Percentiles rank a stretch among this genome's conserved stretches.
Conservation (phyloP, 1,284 basidiomycete species). For the Schizopora paradoxa region DNA sequence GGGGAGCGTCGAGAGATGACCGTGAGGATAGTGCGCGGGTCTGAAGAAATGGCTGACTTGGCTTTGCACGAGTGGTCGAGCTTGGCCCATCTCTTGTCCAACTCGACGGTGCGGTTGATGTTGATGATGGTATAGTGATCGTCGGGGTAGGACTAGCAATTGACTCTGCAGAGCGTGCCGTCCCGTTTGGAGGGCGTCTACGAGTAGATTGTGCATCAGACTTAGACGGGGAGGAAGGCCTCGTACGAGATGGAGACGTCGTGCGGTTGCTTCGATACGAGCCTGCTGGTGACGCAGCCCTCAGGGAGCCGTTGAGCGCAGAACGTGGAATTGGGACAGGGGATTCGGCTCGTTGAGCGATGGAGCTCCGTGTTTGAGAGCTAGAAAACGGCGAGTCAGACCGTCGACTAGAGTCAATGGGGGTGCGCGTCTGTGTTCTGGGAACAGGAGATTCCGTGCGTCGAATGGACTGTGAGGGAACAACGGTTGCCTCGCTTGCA, state of each 20-base stretch:
- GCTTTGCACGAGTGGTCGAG: conserved; percentile 12
- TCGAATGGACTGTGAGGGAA: too few species aligned
- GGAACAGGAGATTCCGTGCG: conserved; percentile 7
- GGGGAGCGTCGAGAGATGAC: conserved; percentile 25
- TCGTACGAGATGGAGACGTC: conserved; percentile 8
- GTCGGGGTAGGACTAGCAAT: conserved; percentile 5
- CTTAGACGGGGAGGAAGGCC: conserved; percentile 14
- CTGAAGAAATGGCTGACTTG: conserved; percentile 9
- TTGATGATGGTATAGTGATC: conserved; percentile 3
- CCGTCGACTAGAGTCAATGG: conserved; percentile 6
- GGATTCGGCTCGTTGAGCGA: not conserved
- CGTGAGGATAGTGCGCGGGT: conserved; percentile 15
- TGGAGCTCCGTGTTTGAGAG: too few species aligned
- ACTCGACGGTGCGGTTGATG: conserved; percentile 4
- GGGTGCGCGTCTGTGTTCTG: conserved; percentile 5
- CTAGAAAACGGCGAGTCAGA: too few species aligned
- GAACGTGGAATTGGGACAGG: not conserved
- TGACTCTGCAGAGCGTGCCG: conserved; percentile 8
- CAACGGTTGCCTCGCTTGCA: too few species aligned
- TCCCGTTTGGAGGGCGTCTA: conserved; percentile 8
- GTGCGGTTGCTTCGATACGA: conserved; percentile 7
- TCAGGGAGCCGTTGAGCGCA: too few species aligned
- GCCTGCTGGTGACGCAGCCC: conserved; percentile 9
- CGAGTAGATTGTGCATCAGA: conserved; percentile 1
- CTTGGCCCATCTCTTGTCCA: conserved; percentile 11